Evolutionary conservation across 352 stramenopile genomes (phyloP).

Genomic region (Halophytophthora batemanensis): DNA sequence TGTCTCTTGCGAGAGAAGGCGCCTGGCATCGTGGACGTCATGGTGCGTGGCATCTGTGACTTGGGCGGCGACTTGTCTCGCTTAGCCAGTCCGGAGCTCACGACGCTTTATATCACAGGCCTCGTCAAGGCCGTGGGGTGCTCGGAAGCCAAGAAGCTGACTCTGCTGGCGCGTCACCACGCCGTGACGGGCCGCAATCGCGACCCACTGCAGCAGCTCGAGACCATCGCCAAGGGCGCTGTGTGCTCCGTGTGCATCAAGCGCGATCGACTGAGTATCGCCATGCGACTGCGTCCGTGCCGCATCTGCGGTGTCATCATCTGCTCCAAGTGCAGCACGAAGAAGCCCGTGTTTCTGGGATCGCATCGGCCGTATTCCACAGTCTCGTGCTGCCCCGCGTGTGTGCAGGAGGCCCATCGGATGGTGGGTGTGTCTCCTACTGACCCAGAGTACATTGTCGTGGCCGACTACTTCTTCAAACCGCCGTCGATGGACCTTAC

Average conservation of each 20-base stretch:
- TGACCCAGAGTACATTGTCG: constrained; percentile 20
- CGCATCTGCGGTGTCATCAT: constrained; percentile 39
- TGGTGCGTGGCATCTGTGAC: constrained; percentile 43
- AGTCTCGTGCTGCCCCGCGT: constrained; percentile 34
- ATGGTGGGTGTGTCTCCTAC: constrained; percentile 21
- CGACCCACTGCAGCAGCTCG: background rate
- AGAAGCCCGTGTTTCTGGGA: constrained; percentile 44
- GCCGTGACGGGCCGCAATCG: constrained; percentile 8
- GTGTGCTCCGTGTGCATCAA: constrained; percentile 28
- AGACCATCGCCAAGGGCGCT: constrained; percentile 4
- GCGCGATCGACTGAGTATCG: constrained; percentile 12
- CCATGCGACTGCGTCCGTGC: constrained; percentile 27
- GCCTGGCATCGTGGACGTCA: constrained; percentile 30
- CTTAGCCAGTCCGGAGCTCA: constrained; percentile 22
- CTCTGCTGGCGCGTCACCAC: constrained; percentile 23
- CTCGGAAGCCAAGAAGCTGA: constrained; percentile 52
- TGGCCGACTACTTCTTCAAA: constrained; percentile 20
- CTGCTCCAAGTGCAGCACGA: constrained; percentile 44
- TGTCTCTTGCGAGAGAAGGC: constrained; percentile 35
- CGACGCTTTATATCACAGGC: constrained; percentile 30
- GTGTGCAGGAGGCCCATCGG: constrained; percentile 28
- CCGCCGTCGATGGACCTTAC: too few species aligned
- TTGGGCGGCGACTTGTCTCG: constrained; percentile 27
- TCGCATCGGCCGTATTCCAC: constrained; percentile 10
- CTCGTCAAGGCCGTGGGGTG: constrained; percentile 39